phyloP scores from a whole-genome alignment of 371 early-diverging fungal species.

The Mucor lusitanicus region DNA sequence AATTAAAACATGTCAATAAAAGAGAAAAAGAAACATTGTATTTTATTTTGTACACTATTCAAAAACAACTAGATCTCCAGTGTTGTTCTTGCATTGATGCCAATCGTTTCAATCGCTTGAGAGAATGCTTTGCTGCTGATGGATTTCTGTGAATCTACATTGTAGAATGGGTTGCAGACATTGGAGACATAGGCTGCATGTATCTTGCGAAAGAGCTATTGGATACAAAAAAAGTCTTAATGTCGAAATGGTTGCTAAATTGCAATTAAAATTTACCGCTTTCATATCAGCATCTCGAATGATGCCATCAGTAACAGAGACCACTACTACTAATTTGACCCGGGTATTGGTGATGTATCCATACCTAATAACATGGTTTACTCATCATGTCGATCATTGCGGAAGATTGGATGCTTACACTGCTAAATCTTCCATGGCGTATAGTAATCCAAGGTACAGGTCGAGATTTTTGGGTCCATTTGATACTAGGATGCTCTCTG shows the following conservation, averaged over 20 bases:
- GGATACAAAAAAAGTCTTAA: not conserved
- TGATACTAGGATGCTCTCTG: conserved; percentile 29
- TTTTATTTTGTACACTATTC: conserved; percentile 1
- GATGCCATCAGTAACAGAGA: conserved; percentile 73
- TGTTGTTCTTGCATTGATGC: conserved; percentile 30
- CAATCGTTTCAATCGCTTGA: conserved; percentile 61
- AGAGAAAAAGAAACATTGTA: not conserved
- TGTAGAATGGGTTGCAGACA: conserved; percentile 85
- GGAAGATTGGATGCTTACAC: conserved; percentile 49
- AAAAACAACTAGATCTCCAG: conserved; percentile 19
- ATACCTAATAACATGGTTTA: conserved; percentile 47
- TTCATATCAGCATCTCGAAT: conserved; percentile 83
- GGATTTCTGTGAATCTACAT: conserved; percentile 58
- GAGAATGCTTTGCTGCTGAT: conserved; percentile 61
- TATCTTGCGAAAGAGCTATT: conserved; percentile 76
- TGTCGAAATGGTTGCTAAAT: not conserved
- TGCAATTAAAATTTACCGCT: conserved; percentile 48
- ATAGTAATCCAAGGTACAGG: conserved; percentile 81
- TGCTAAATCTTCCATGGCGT: conserved; percentile 84
- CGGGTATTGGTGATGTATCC: conserved; percentile 89
- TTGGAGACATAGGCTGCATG: conserved; percentile 79
- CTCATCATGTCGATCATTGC: not conserved
- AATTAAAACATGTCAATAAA: not conserved
- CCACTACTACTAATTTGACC: conserved; percentile 77
- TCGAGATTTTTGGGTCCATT: conserved; percentile 71